Evolutionary conservation across 805 yeast species (phyloP).

Genomic region (Nakazawaea wickerhamii): DNA sequence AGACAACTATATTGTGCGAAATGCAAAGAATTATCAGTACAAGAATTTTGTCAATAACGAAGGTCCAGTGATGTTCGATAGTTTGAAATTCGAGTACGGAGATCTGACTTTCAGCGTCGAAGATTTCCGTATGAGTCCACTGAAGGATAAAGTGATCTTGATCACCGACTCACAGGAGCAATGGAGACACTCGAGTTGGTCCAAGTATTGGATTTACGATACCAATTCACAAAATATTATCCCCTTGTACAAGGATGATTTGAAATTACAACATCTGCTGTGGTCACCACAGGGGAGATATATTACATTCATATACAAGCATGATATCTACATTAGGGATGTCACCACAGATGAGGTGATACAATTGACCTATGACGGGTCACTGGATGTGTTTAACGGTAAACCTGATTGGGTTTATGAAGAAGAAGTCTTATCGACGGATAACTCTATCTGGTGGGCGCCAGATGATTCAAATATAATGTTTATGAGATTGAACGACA

Average conservation of each 20-base stretch:
- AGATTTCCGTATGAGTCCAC: conserved; percentile 38
- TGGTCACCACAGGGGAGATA: conserved; percentile 60
- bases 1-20: conserved; percentile 19
- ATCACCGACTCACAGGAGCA: conserved; percentile 42
- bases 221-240: conserved; percentile 29
- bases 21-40: conserved; percentile 14
- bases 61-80: conserved; percentile 25
- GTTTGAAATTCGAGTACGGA: conserved; percentile 33
- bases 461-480: conserved; percentile 53
- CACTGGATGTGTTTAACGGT: conserved; percentile 51
- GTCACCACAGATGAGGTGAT: conserved; percentile 20
- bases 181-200: conserved; percentile 68
- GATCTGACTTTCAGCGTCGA: conserved; percentile 35
- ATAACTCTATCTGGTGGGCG: conserved; percentile 68
- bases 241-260: conserved; percentile 19
- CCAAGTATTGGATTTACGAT: conserved; percentile 59
- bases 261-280: conserved; percentile 35
- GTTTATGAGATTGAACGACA: conserved; percentile 54
- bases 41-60: conserved; percentile 26
- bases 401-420: conserved; percentile 83
- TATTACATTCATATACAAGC: conserved; percentile 50
- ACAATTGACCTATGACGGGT: conserved; percentile 48
- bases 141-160: conserved; percentile 47
- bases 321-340: conserved; percentile 48
- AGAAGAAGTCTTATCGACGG: conserved; percentile 64